A percentile compares a stretch with the other conserved stretches of the same genome.
These are phyloP conservation scores for Phialophora chinensis DNA, from an alignment of 2,329 filamentous ascomycete genomes.

Conservation along the genomic window DNA sequence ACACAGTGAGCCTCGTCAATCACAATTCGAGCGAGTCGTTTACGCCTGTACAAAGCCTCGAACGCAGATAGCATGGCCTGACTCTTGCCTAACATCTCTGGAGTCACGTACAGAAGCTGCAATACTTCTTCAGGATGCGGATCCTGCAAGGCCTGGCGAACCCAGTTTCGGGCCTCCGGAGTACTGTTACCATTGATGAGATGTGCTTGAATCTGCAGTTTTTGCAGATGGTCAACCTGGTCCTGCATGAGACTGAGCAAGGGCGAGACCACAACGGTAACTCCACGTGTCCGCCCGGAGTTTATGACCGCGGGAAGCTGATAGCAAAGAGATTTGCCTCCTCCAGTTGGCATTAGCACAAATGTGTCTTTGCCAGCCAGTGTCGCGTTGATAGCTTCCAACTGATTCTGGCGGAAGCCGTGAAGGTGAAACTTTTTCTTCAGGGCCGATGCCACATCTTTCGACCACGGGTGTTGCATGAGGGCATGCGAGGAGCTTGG, in stretches of 20 bases:
- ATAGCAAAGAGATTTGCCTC: constrained; percentile 96
- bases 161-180: constrained; percentile 65
- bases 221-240: constrained; percentile 82
- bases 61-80: constrained; percentile 69
- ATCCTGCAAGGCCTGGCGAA: constrained; percentile 69
- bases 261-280: constrained; percentile 94
- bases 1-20: constrained; percentile 99
- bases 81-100: constrained; percentile 93
- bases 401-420: constrained; percentile 87
- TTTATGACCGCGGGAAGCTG: constrained; percentile 87
- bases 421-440: constrained; percentile 82
- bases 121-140: constrained; percentile 74
- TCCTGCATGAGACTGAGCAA: constrained; percentile 96
- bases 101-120: constrained; percentile 91
- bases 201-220: constrained; percentile 77
- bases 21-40: constrained; percentile 84
- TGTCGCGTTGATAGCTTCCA: constrained; percentile 95
- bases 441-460: constrained; percentile 79
- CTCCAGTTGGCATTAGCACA: constrained; percentile 96
- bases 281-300: constrained; percentile 79
- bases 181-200: constrained; percentile 80
- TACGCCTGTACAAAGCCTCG: constrained; percentile 68
- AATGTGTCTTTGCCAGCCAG: constrained; percentile 87
- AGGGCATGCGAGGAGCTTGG: constrained; percentile 42
- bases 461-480: constrained; percentile 79